Evolutionary conservation across 1,139 yeast species (phyloP).

Genomic region (Pichia sp.): DNA sequence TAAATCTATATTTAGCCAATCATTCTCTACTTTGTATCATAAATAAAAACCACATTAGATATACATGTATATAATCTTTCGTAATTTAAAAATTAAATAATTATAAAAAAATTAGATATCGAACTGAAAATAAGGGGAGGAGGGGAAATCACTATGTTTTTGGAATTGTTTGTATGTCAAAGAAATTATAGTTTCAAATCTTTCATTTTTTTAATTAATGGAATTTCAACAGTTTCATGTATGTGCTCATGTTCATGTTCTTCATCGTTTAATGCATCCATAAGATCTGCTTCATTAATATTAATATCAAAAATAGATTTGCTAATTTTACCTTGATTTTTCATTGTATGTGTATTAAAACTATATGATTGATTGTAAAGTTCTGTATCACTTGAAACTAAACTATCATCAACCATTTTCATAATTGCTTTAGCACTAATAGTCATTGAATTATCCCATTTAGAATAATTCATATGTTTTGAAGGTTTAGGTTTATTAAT

Average conservation of each 20-base stretch:
- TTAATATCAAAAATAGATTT: conserved; percentile 14
- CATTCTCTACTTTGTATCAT: too few relatives aligned
- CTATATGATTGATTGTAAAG: conserved; percentile 22
- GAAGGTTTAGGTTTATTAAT: conserved; percentile 1
- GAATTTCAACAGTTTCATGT: conserved; percentile 5
- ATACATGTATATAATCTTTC: too few relatives aligned
- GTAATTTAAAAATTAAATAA: too few relatives aligned
- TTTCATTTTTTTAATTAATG: conserved; percentile 3
- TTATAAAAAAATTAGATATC: too few relatives aligned
- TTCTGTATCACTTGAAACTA: conserved; percentile 32
- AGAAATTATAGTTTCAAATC: conserved; percentile 5
- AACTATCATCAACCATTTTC: conserved; percentile 33
- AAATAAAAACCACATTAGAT: too few relatives aligned
- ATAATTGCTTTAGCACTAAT: conserved; percentile 31
- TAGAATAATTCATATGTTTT: conserved; percentile 22
- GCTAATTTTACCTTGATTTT: not conserved
- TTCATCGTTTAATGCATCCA: conserved; percentile 18
- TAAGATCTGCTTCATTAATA: conserved; percentile 29
- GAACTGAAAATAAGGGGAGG: not conserved
- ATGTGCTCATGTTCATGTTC: not conserved
- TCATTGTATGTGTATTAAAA: not conserved
- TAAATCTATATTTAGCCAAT: too few relatives aligned
- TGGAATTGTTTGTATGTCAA: not conserved
- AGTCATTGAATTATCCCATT: conserved; percentile 31
- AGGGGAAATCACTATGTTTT: not conserved